phyloP scores from a whole-genome alignment of 768 basidiomycete species.

The Leccinum arenicola region DNA sequence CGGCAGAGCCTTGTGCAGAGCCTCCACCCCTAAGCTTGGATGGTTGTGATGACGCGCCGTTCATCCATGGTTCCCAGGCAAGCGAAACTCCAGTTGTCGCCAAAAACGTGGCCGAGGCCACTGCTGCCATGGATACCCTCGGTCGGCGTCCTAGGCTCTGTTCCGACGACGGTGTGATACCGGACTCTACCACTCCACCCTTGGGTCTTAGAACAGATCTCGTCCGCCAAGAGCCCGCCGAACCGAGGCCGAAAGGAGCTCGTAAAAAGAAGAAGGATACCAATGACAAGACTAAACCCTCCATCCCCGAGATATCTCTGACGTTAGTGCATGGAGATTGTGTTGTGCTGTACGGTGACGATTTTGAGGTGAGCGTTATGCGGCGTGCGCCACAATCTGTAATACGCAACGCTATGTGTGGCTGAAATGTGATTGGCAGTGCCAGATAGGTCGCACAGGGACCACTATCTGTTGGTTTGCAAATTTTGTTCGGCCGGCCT shows the following conservation, averaged over 20 bases:
- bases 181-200: not conserved
- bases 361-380: slow-evolving; percentile 38
- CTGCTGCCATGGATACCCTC: slow-evolving; percentile 11
- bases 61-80: not conserved
- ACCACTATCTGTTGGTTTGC: slow-evolving; percentile 31
- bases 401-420: not conserved
- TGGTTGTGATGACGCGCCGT: not conserved
- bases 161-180: not conserved
- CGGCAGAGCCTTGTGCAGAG: not conserved
- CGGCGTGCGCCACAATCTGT: not conserved
- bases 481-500: not conserved
- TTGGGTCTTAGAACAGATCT: not conserved
- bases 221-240: not conserved
- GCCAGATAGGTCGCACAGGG: slow-evolving; percentile 28
- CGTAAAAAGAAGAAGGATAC: slow-evolving; percentile 19
- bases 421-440: slow-evolving; percentile 18
- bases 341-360: slow-evolving; percentile 35
- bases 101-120: not conserved
- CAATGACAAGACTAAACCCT: slow-evolving; percentile 18
- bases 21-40: not conserved
- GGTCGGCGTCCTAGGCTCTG: not conserved
- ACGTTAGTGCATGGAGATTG: slow-evolving; percentile 41
- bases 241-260: not conserved
- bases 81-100: not conserved
- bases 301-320: slow-evolving; percentile 23